Conservation (phyloP, 2,329 filamentous ascomycete species). For the Fusarium sp. region DNA sequence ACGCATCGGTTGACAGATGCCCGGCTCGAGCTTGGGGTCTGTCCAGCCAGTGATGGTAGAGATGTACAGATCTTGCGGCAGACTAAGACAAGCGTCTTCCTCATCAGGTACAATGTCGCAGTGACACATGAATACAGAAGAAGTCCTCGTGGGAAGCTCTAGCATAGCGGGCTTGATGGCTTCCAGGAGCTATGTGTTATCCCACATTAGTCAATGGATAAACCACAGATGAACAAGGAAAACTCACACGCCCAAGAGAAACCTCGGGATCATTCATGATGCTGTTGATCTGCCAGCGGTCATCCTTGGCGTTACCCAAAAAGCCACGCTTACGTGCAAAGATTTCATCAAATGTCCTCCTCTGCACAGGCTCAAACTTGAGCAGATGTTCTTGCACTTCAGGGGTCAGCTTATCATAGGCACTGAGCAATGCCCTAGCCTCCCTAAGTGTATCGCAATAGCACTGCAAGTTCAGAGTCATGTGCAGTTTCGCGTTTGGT, state of each 20-base stretch:
- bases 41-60: slow-evolving; percentile 23
- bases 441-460: slow-evolving; percentile 14
- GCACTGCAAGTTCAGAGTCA: slow-evolving; percentile 19
- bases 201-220: background rate
- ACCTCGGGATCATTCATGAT: slow-evolving; percentile 25
- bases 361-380: slow-evolving; percentile 18
- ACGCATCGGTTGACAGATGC: slow-evolving; percentile 17
- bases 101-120: slow-evolving; percentile 18
- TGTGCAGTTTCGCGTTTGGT: slow-evolving; percentile 10
- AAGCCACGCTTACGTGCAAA: slow-evolving; percentile 21
- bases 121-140: slow-evolving; percentile 15
- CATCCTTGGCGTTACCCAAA: slow-evolving; percentile 16
- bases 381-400: slow-evolving; percentile 13
- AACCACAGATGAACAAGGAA: background rate
- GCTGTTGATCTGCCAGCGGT: slow-evolving; percentile 23
- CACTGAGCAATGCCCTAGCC: slow-evolving; percentile 16
- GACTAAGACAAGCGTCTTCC: slow-evolving; percentile 13
- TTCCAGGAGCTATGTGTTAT: slow-evolving; percentile 6
- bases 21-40: slow-evolving; percentile 18
- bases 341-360: slow-evolving; percentile 13
- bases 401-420: slow-evolving; percentile 19
- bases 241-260: slow-evolving; percentile 11
- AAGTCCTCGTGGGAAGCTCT: slow-evolving; percentile 16
- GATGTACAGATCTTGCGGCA: slow-evolving; percentile 19
- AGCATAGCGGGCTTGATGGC: slow-evolving; percentile 16